A percentile compares a stretch with the other conserved stretches of the same genome.
These are phyloP conservation scores for Lepidium sativum DNA, from an alignment of 345 rosid genomes.

Conservation along the genomic window DNA sequence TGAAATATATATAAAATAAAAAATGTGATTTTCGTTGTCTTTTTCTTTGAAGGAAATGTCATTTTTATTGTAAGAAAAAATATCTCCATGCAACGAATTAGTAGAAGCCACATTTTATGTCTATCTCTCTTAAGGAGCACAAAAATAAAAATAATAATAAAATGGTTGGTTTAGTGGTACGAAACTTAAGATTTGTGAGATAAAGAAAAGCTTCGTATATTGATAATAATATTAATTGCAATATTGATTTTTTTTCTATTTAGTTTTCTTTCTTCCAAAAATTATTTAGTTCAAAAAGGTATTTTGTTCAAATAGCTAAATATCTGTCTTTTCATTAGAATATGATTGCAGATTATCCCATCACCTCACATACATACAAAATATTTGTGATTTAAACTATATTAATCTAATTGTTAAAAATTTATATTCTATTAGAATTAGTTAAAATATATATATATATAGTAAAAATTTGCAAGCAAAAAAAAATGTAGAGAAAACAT, in stretches of 20 bases:
- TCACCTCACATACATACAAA: no score
- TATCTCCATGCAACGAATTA: not conserved
- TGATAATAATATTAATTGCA: no score
- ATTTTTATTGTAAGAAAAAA: not conserved
- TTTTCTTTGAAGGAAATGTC: not conserved
- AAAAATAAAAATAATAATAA: not conserved
- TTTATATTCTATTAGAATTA: no score
- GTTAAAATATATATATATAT: not conserved
- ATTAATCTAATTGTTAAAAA: no score
- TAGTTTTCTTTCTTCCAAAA: no score
- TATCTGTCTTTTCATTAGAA: no score
- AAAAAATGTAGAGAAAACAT: not conserved
- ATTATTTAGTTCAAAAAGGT: no score
- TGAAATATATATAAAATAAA: not conserved
- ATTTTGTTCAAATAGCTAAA: no score
- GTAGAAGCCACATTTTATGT: not conserved
- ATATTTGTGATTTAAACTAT: no score
- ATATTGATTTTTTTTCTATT: no score
- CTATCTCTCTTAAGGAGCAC: not conserved
- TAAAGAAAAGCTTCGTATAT: not conserved
- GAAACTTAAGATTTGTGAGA: conserved; percentile 3
- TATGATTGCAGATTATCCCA: no score
- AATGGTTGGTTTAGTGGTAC: conserved; percentile 10
- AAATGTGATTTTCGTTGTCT: not conserved
- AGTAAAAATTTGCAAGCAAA: not conserved